Conservation (phyloP, 805 yeast genomes). For the Lipomyces yamadae region DNA sequence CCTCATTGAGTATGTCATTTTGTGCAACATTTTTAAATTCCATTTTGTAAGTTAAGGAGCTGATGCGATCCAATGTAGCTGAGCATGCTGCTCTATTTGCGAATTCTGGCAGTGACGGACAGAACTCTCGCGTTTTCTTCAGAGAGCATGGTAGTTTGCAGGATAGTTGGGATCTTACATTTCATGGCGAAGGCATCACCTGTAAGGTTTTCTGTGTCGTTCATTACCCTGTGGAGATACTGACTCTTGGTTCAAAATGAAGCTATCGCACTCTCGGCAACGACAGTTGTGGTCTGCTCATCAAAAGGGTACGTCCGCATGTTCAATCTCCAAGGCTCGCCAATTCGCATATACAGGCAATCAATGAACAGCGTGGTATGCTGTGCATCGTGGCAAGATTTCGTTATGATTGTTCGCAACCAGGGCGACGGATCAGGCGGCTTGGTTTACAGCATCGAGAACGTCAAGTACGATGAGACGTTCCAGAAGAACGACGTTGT, state of each 20-base stretch:
- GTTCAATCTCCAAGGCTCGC: conserved; percentile 74
- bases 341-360: conserved; percentile 61
- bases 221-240: background rate
- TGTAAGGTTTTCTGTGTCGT: conserved; percentile 16
- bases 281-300: conserved; percentile 70
- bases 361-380: conserved; percentile 75
- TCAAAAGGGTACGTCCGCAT: conserved; percentile 74
- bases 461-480: conserved; percentile 51
- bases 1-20: conserved; percentile 48
- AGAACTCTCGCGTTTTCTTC: conserved; percentile 56
- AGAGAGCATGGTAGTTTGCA: conserved; percentile 67
- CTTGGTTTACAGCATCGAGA: conserved; percentile 56
- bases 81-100: conserved; percentile 67
- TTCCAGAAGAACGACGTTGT: conserved; percentile 45
- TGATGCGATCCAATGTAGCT: conserved; percentile 3
- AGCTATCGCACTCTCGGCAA: conserved; percentile 67
- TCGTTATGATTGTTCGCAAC: conserved; percentile 59
- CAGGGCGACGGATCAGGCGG: conserved; percentile 41
- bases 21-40: background rate
- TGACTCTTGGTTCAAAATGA: background rate
- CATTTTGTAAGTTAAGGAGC: background rate
- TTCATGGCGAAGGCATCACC: conserved; percentile 56
- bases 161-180: conserved; percentile 64
- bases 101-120: conserved; percentile 44
- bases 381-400: conserved; percentile 63